Base-by-base conservation (phyloP, 1,284 basidiomycete species). In the Tilletia caries region DNA sequence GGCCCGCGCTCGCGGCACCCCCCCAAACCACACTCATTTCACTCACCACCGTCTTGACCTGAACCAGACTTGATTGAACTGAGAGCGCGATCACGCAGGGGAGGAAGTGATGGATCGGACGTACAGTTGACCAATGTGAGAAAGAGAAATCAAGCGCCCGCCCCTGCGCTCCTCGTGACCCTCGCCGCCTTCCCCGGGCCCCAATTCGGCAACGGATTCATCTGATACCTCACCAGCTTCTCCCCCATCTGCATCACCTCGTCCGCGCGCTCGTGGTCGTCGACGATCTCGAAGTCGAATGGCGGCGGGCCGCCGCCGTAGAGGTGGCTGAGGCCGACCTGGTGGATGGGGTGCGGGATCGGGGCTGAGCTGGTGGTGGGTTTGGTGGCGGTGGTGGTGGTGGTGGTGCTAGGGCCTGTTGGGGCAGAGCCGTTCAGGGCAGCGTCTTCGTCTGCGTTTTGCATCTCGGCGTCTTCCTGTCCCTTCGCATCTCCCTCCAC, bases 191-290 rank as follows among this genome's bases (percentile, higher is more conserved):
- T 80, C 3, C 83, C 83, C 0, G 95, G 95, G 0, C 95, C 95
- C 95, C 95, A 98, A 81, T 96, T 89, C 1, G 91, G 88, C 48
- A 89, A 87, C 2, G 95, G 95, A 82, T 97, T 98, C 76, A 89
- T 87, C 84, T 96, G 95, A 84, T 98, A 98, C 64, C 92, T 88
- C 0, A 89, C 50, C 13, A 68, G 41, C 75, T 44, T 73, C 71
- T 3, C 67, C 48, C 29, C 66, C 15, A 67, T 71, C n/a, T 37
- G 50, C 25, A 73, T 37, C 25, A 79, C 71, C 37, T 69, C 70
- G 32, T 67, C 67, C 3, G 71, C 67, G 65, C 73, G 71, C 13
- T 58, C 46, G 25, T 76, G 74, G 46, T 67, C 66, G 13, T 67
- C 67, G 18, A 77, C 74, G 43, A 76, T 65, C 10, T 75, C 73